phyloP scores from a whole-genome alignment of 2,329 filamentous ascomycete genomes.

The Fusarium sp. region DNA sequence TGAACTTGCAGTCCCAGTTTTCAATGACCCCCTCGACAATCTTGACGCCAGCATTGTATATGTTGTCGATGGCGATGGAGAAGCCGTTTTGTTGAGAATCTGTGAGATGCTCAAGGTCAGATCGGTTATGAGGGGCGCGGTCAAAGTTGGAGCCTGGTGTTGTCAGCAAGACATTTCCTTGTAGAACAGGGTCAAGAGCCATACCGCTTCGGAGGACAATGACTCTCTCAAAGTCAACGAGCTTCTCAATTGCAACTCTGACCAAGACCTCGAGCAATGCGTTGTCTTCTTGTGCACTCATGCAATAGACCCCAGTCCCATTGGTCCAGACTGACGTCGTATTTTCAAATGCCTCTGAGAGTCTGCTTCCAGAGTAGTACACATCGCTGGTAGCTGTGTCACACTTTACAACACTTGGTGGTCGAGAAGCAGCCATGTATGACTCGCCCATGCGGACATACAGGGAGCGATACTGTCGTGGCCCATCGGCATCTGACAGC shows the following conservation, averaged over 20 bases:
- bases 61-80: slow-evolving; percentile 71
- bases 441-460: slow-evolving; percentile 59
- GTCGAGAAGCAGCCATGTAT: slow-evolving; percentile 56
- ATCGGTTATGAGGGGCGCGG: slow-evolving; percentile 69
- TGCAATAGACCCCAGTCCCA: slow-evolving; percentile 75
- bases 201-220: slow-evolving; percentile 74
- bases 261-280: slow-evolving; percentile 75
- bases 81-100: slow-evolving; percentile 73
- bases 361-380: slow-evolving; percentile 73
- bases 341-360: slow-evolving; percentile 74
- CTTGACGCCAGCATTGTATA: slow-evolving; percentile 73
- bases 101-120: slow-evolving; percentile 70
- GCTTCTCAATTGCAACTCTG: slow-evolving; percentile 65
- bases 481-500: slow-evolving; percentile 63
- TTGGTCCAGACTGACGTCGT: slow-evolving; percentile 75
- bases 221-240: slow-evolving; percentile 74
- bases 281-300: slow-evolving; percentile 80
- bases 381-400: slow-evolving; percentile 79
- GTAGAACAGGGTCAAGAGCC: neutral
- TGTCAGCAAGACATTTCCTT: neutral
- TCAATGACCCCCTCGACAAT: slow-evolving; percentile 73
- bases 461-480: slow-evolving; percentile 64
- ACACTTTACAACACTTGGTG: slow-evolving; percentile 71
- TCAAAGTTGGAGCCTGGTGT: slow-evolving; percentile 74
- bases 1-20: slow-evolving; percentile 71